These are phyloP conservation scores for Fraxinus paxiana DNA, from an alignment of 305 asterid species.

Conservation along the genomic window DNA sequence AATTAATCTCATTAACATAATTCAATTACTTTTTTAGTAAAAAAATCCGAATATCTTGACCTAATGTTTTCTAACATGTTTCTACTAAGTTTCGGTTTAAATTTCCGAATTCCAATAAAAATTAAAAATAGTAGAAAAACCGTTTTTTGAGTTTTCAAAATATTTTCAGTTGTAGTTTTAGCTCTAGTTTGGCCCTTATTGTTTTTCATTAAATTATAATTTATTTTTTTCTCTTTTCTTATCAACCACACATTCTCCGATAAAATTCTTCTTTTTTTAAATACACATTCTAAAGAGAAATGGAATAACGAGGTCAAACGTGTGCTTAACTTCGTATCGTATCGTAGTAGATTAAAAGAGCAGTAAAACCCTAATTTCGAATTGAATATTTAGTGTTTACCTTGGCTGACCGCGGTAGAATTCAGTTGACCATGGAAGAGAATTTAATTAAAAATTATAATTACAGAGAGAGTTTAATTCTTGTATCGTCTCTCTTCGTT, in stretches of 20 bases:
- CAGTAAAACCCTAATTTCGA: background rate
- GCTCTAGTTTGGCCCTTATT: too few species aligned
- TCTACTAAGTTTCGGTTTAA: background rate
- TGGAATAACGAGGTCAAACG: too few species aligned
- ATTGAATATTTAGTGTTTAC: background rate
- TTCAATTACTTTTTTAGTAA: background rate
- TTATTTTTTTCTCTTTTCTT: too few species aligned
- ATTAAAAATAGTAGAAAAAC: too few species aligned
- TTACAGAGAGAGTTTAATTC: background rate
- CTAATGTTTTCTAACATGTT: background rate
- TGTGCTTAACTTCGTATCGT: too few species aligned
- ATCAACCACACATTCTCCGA: too few species aligned
- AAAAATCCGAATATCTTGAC: background rate
- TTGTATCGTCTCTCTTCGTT: constrained; percentile 28
- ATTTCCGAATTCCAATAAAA: too few species aligned
- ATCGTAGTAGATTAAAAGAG: too few species aligned
- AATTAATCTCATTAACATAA: too few species aligned
- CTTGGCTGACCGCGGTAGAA: background rate
- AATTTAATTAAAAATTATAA: background rate
- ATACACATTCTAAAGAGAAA: too few species aligned
- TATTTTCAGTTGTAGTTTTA: background rate
- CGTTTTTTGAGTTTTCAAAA: background rate
- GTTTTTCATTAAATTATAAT: too few species aligned
- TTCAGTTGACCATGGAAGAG: background rate
- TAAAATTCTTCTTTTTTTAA: too few species aligned